phyloP scores from a whole-genome alignment of 108 stramenopile species.

The Licmophora abbreviata region DNA sequence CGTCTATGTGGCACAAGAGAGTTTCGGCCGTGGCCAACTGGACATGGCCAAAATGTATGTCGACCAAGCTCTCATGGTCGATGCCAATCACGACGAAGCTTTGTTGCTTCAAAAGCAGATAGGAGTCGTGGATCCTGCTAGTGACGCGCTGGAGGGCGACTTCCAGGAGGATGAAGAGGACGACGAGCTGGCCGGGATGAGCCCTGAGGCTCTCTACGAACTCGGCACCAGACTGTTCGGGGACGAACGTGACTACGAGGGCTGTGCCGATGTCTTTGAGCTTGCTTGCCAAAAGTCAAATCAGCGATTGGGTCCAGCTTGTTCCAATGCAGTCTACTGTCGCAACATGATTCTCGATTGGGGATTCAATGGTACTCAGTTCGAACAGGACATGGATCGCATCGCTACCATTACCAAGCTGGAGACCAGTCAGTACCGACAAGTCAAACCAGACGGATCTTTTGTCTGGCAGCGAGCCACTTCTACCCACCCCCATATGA shows the following conservation, averaged over 20 bases:
- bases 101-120: conserved; percentile 17
- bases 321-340: conserved; percentile 72
- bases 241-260: conserved; percentile 34
- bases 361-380: conserved; percentile 63
- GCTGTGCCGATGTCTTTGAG: conserved; percentile 68
- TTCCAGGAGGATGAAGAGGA: not conserved
- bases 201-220: conserved; percentile 70
- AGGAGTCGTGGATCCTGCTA: conserved; percentile 11
- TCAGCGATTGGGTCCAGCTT: conserved; percentile 35
- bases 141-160: conserved; percentile 16
- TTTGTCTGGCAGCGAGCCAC: conserved; percentile 59
- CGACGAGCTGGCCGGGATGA: conserved; percentile 1
- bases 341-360: conserved; percentile 68
- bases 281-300: conserved; percentile 55
- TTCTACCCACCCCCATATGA: conserved; percentile 52
- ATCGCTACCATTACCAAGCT: conserved; percentile 31
- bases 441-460: conserved; percentile 11
- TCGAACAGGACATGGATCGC: conserved; percentile 59
- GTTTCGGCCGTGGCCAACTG: conserved; percentile 51
- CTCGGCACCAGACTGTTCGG: conserved; percentile 51
- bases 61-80: conserved; percentile 45
- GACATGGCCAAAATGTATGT: conserved; percentile 60
- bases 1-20: conserved; percentile 54
- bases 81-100: conserved; percentile 37
- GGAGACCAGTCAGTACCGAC: conserved; percentile 30